Conservation (phyloP, 352 stramenopile species). For the Pythium monospermum region DNA sequence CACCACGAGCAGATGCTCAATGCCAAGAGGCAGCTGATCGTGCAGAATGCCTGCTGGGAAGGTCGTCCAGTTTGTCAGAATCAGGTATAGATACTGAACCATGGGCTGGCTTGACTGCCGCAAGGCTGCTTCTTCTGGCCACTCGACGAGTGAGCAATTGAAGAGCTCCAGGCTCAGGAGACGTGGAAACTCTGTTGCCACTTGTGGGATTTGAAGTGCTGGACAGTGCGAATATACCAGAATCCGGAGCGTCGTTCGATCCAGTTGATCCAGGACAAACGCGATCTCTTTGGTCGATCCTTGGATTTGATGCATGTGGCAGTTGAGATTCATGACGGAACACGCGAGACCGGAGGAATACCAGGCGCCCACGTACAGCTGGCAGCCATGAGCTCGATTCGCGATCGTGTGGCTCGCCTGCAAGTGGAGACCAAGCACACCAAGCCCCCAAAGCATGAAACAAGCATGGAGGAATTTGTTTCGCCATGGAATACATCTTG, state of each 20-base stretch:
- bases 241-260: neutral
- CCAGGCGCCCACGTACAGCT: constrained; percentile 7
- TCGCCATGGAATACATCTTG: too few relatives aligned
- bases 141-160: constrained; percentile 12
- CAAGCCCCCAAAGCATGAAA: too few relatives aligned
- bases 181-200: constrained; percentile 3
- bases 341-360: constrained; percentile 8
- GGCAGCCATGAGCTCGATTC: too few relatives aligned
- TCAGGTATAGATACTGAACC: neutral
- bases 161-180: constrained; percentile 5
- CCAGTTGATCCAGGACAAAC: neutral
- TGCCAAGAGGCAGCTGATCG: neutral
- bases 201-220: constrained; percentile 2
- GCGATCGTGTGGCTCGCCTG: too few relatives aligned
- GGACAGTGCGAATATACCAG: constrained; percentile 14
- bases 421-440: too few relatives aligned
- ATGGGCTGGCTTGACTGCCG: neutral
- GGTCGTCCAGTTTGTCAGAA: neutral
- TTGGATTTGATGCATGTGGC: constrained; percentile 2
- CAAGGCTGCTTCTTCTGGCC: constrained; percentile 2
- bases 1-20: constrained; percentile 15
- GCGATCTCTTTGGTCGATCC: neutral
- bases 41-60: constrained; percentile 8
- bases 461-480: too few relatives aligned
- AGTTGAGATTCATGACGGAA: constrained; percentile 21